Evolutionary conservation across 1,139 yeast species (phyloP).

Genomic region (Suzukiozyma palmioleophila): DNA sequence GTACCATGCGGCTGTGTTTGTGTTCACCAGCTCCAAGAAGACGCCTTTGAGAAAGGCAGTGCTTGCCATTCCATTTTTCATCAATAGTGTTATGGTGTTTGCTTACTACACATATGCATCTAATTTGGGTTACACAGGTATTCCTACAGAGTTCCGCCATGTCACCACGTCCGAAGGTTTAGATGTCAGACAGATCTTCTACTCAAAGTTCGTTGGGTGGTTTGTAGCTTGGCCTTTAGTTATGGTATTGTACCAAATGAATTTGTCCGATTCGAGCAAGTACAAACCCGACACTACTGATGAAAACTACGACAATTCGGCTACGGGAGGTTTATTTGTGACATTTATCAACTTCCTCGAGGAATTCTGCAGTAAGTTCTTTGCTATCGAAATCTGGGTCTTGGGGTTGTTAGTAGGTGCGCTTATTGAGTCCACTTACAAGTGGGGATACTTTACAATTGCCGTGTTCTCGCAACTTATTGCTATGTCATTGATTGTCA

Average conservation of each 20-base stretch:
- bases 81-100: constrained; percentile 44
- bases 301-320: not conserved
- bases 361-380: constrained; percentile 28
- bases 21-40: constrained; percentile 32
- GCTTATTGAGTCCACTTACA: constrained; percentile 52
- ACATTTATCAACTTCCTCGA: constrained; percentile 22
- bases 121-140: constrained; percentile 59
- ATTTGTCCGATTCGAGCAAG: constrained; percentile 12
- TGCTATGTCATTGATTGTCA: constrained; percentile 26
- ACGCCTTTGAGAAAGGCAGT: constrained; percentile 35
- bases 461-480: constrained; percentile 34
- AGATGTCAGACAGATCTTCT: constrained; percentile 58
- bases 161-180: constrained; percentile 32
- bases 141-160: constrained; percentile 53
- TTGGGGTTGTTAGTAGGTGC: constrained; percentile 53
- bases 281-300: constrained; percentile 8
- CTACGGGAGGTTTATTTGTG: constrained; percentile 16
- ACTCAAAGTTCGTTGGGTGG: constrained; percentile 65
- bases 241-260: constrained; percentile 42
- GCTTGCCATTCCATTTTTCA: constrained; percentile 42
- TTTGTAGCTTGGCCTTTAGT: constrained; percentile 58
- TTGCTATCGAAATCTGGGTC: constrained; percentile 47
- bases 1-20: constrained; percentile 35
- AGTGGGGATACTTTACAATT: constrained; percentile 61
- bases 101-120: constrained; percentile 65